Base-by-base conservation (phyloP, 2,329 filamentous ascomycete species). In the Talaromyces sp. region DNA sequence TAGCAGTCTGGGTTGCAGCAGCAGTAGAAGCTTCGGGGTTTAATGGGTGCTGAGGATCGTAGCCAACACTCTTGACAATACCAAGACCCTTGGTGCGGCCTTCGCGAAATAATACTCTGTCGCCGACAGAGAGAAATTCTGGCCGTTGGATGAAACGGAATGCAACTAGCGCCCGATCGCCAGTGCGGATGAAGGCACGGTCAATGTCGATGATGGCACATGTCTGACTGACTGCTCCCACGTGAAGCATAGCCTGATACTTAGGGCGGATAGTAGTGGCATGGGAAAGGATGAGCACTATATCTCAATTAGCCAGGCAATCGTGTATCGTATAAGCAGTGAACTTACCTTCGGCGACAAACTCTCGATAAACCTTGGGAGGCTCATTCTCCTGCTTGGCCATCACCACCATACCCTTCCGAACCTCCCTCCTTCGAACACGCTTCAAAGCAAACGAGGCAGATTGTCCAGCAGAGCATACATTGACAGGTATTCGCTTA, bases 181-280 rank as follows among this genome's bases (percentile, higher is more conserved):
- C 95, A 0, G 93, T 97, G 7, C 95, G 87, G 67, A 99, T 97
- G 70, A 93, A 95, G 28, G 90, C 90, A n/a, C 93, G 88, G 73
- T 99, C 95, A 67, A 99, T 95, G 72, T 97, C 95, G 71, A 99
- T 96, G 72, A 99, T 97, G 11, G 92, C 88, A 72, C 95, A 99
- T 0, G 95, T 99, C 78, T 99, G 95, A 44, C 90, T 92, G 48
- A 99, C 90, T 0, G 95, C 91, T 0, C 95, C 95, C 4, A 99
- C 93, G 70, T 99, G 95, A 23, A 99, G 83, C 93, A 98, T 99
- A 0, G 95, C 95, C 79, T 99, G 95, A 68, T 99, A 99, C 70
- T 92, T 93, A 0, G 88, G 92, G 76, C 96, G 95, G 76, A 99
- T 99, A 48, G 95, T 99, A 0, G 95, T 99, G 0, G 93, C 92